These are phyloP conservation scores for Xylaria palmicola DNA, from an alignment of 495 filamentous ascomycete genomes.

Conservation along the genomic window DNA sequence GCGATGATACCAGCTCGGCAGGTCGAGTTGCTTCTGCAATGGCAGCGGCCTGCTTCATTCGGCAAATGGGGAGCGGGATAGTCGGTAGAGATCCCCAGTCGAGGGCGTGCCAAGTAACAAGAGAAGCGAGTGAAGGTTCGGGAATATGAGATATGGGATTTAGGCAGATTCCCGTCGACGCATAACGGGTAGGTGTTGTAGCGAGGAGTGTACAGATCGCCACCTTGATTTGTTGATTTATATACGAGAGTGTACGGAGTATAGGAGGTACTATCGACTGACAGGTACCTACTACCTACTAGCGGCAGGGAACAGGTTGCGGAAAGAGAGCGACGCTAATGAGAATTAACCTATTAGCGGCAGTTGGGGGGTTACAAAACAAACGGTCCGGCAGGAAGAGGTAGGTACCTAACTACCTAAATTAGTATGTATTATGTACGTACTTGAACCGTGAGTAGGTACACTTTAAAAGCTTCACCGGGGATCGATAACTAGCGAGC, in stretches of 20 bases:
- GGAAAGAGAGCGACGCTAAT: not conserved
- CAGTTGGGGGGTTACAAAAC: not conserved
- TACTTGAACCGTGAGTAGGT: too few relatives aligned
- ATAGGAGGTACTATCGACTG: not conserved
- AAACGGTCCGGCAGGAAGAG: not conserved
- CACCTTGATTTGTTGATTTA: not conserved
- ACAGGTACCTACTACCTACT: too few relatives aligned
- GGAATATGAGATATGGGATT: conserved; percentile 7
- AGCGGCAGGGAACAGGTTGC: not conserved
- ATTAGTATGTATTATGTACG: too few relatives aligned
- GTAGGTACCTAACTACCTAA: too few relatives aligned
- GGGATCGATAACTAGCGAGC: too few relatives aligned
- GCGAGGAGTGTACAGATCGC: not conserved
- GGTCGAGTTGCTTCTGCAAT: too few relatives aligned
- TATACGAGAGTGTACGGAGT: not conserved
- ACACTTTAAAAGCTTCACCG: too few relatives aligned
- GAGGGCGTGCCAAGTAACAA: not conserved
- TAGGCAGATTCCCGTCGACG: conserved; percentile 12
- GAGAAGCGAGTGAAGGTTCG: conserved; percentile 4
- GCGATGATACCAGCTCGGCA: not conserved
- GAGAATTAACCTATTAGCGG: not conserved
- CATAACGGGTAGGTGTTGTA: not conserved
- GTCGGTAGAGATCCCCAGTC: not conserved
- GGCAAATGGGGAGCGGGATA: not conserved
- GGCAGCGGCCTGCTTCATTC: conserved; percentile 14